Conservation (phyloP, 352 stramenopile genomes). For the Phytophthora rubi region DNA sequence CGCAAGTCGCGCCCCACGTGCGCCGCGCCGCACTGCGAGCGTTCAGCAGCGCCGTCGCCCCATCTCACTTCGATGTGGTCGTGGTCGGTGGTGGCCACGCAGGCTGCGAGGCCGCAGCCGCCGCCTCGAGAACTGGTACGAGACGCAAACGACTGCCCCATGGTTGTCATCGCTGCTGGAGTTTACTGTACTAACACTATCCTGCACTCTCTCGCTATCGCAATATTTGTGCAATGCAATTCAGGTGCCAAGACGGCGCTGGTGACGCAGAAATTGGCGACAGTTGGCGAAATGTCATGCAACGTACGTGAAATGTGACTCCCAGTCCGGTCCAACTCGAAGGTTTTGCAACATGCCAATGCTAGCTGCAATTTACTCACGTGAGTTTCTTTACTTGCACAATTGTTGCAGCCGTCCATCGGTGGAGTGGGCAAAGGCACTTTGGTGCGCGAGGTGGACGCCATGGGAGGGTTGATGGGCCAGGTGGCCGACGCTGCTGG, state of each 20-base stretch:
- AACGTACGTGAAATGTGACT: constrained; percentile 78
- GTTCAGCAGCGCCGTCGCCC: constrained; percentile 13
- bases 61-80: constrained; percentile 56
- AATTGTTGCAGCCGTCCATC: constrained; percentile 90
- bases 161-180: background rate
- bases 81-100: constrained; percentile 68
- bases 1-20: constrained; percentile 9
- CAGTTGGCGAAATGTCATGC: constrained; percentile 98
- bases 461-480: constrained; percentile 98
- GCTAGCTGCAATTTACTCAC: constrained; percentile 13
- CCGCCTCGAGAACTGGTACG: constrained; percentile 57
- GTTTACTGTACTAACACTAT: background rate
- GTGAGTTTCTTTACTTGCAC: background rate
- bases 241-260: constrained; percentile 94
- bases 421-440: constrained; percentile 99
- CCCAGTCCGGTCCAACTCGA: background rate
- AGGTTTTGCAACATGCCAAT: background rate
- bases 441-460: constrained; percentile 98
- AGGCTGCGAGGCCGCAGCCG: constrained; percentile 63
- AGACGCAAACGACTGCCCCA: background rate
- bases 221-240: constrained; percentile 8
- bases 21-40: constrained; percentile 24
- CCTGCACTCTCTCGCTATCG: background rate
- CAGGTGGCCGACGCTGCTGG: constrained; percentile 94
- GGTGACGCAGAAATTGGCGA: constrained; percentile 95